Percentiles rank a stretch among this genome's conserved stretches.
Evolutionary conservation across 1,139 yeast genomes (phyloP).

Genomic region (Ogataea hybrid): DNA sequence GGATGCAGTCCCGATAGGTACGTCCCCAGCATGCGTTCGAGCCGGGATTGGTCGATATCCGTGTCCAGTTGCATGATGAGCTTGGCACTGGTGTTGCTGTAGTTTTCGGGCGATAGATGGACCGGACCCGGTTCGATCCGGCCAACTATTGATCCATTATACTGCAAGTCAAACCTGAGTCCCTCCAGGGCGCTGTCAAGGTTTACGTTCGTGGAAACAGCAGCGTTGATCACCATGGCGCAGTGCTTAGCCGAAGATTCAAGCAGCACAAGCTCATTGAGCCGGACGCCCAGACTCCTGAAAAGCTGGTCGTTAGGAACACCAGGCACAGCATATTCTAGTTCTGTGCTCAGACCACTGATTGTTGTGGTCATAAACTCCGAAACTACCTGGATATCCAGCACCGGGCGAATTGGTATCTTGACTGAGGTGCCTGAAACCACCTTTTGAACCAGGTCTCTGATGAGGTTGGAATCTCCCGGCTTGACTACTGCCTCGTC

Average conservation of each 20-base stretch:
- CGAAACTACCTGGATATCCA: constrained; percentile 29
- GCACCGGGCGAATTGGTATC: constrained; percentile 8
- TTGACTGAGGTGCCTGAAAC: constrained; percentile 3
- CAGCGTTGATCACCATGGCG: constrained; percentile 34
- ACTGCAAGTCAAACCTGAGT: constrained; percentile 15
- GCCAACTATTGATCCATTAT: constrained; percentile 21
- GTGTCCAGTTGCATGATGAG: constrained; percentile 13
- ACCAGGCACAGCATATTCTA: constrained; percentile 3
- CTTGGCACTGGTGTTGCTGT: constrained; percentile 21
- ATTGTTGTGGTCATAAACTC: constrained; percentile 27
- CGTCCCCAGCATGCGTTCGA: constrained; percentile 33
- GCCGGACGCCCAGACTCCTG: constrained; percentile 26
- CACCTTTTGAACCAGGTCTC: background rate
- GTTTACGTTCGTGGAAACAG: constrained; percentile 34
- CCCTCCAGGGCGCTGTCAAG: constrained; percentile 11
- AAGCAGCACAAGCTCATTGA: constrained; percentile 31
- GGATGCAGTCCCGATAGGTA: constrained; percentile 34
- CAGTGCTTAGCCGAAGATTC: constrained; percentile 29
- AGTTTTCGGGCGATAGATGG: constrained; percentile 7
- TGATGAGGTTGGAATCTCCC: constrained; percentile 2
- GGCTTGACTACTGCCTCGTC: constrained; percentile 5
- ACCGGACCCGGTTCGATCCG: constrained; percentile 8
- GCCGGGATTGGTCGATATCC: constrained; percentile 16
- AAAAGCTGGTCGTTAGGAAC: constrained; percentile 16
- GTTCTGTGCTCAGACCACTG: background rate